Evolutionary conservation across 1,139 yeast genomes (phyloP), one percentile per base, ranked within the genome.

Genomic region (Yamadazyma aaseri): DNA sequence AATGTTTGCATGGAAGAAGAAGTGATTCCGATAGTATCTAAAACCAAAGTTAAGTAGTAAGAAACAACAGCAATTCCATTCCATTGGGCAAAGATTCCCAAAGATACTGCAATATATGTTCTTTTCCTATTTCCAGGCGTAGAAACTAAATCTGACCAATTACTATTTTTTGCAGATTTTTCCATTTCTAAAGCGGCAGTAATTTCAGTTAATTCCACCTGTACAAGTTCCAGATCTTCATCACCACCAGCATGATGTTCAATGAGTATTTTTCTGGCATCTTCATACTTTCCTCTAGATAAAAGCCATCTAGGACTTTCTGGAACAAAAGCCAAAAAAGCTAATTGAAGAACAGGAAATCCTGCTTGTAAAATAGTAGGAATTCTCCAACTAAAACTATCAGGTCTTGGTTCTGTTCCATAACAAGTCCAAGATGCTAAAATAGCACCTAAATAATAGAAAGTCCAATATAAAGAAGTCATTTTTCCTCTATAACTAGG

Each of bases 301-400:
- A 67, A 55, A 42, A 67, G 56, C 58, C 53, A 67, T 42, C 73
- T 71, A 33, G 90, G 89, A 11, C 86, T 76, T 50, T 82, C 89
- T 17, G 87, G 87, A 54, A 81, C 66, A 47, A 70, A 60, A 40
- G 73, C 50, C 10, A 45, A 15, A 30, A 42, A 27, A 2, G 15
- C 8, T 9, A 34, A 24, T 29, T 32, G 41, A n/a, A 38, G 17
- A 2, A 38, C 25, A 18, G 53, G 9, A 81, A 73, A 29, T 78
- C 82, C 31, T 71, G 65, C 79, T 73, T 77, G 56, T 45, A 76
- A 38, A 17, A 50, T 38, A 8, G 45, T 47, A 9, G 55, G 55
- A 14, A 45, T 45, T 48, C 84, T 62, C 84, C 84, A 78, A 22
- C 78, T 78, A 24, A 71, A 77, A 4, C 59, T 50, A 16, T 37